A percentile compares a stretch with the other conserved stretches of the same genome.
phyloP scores from a whole-genome alignment of 257 asterid genomes.

The Ligustrum vulgare region DNA sequence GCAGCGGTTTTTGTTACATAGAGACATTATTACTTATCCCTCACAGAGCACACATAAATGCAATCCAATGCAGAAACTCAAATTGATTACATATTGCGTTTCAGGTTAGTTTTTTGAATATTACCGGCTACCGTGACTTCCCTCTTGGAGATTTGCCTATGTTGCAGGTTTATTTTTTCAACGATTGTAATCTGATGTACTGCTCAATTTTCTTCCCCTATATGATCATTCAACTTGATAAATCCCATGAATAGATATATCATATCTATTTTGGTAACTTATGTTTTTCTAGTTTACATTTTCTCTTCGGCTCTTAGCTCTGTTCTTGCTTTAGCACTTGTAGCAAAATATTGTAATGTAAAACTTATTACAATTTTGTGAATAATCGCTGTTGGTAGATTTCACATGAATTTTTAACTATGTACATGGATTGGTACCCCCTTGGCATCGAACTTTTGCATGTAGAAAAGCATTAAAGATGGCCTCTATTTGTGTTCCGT shows the following conservation, averaged over 20 bases:
- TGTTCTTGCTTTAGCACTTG: background rate
- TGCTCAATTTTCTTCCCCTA: conserved; percentile 1
- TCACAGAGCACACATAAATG: background rate
- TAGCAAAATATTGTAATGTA: background rate
- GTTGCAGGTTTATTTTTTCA: conserved; percentile 68
- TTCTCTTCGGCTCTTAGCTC: background rate
- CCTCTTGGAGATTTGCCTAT: conserved; percentile 97
- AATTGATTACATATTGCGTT: conserved; percentile 13
- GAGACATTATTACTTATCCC: background rate
- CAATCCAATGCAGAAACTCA: background rate
- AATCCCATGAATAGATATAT: background rate
- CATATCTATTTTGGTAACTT: conserved; percentile 7
- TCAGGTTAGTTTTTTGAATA: conserved; percentile 91
- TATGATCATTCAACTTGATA: conserved; percentile 10
- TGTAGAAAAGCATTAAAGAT: conserved; percentile 3
- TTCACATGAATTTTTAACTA: background rate
- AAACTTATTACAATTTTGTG: background rate
- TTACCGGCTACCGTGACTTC: conserved; percentile 95
- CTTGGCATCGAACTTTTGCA: background rate
- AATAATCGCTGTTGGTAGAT: background rate
- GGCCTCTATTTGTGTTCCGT: conserved; percentile 14
- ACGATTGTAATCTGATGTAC: background rate
- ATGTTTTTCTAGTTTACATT: background rate
- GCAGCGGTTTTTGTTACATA: background rate
- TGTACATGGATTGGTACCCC: background rate